Evolutionary conservation across 352 stramenopile genomes (phyloP).

Genomic region (Phytophthora syringae): DNA sequence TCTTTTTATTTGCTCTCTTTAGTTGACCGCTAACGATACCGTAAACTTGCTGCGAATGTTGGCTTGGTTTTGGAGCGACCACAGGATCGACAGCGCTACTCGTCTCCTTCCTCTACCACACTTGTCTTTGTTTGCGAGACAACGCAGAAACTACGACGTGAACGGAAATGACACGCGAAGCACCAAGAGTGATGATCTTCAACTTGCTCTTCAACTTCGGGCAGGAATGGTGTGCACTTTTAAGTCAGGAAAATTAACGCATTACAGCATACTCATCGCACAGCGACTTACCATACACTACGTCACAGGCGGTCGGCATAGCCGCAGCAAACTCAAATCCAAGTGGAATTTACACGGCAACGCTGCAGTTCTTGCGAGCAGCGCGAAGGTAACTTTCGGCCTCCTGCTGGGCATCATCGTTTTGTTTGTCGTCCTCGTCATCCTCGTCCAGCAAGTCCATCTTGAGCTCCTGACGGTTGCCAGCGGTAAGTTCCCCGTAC

Average conservation of each 20-base stretch:
- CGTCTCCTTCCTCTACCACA: background rate
- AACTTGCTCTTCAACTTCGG: conserved; percentile 17
- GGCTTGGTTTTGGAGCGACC: conserved; percentile 11
- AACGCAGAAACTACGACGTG: too few relatives aligned
- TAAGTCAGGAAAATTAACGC: too few relatives aligned
- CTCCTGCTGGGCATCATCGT: conserved; percentile 26
- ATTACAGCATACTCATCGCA: too few relatives aligned
- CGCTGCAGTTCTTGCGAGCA: conserved; percentile 44
- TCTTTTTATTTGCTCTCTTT: background rate
- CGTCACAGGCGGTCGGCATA: too few relatives aligned
- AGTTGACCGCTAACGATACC: background rate
- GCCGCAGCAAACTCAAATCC: too few relatives aligned
- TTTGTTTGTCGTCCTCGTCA: conserved; percentile 21
- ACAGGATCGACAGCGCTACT: conserved; percentile 4
- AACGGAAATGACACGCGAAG: too few relatives aligned
- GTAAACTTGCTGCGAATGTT: conserved; percentile 7
- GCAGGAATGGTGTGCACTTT: too few relatives aligned
- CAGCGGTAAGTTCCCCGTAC: conserved; percentile 75
- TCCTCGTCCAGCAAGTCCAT: conserved; percentile 72
- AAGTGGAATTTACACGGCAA: too few relatives aligned
- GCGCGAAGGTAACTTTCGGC: conserved; percentile 31
- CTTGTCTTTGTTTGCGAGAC: too few relatives aligned
- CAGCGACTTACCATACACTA: too few relatives aligned
- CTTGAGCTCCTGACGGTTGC: conserved; percentile 86
- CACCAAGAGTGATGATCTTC: conserved; percentile 9